phyloP scores from a whole-genome alignment of 345 rosid species.

The Carallia brachiata region DNA sequence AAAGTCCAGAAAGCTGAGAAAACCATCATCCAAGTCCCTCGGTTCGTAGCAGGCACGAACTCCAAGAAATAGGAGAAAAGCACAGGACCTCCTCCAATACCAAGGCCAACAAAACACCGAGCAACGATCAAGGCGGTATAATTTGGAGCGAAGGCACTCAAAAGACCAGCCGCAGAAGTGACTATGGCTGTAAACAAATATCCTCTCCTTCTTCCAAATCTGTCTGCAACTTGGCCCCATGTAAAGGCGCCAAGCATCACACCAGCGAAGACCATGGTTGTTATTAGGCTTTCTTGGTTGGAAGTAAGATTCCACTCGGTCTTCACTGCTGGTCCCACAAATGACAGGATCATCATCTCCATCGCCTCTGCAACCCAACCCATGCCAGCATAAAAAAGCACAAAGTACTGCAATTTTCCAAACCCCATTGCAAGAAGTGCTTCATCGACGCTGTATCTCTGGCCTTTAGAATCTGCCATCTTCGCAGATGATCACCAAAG shows the following conservation, averaged over 20 bases:
- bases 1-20: constrained; percentile 78
- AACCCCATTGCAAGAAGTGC: constrained; percentile 6
- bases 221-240: constrained; percentile 9
- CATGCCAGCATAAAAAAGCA: constrained; percentile 8
- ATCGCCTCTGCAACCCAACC: constrained; percentile 12
- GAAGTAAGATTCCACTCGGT: constrained; percentile 4
- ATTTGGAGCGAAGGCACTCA: constrained; percentile 69
- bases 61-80: constrained; percentile 80
- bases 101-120: constrained; percentile 80
- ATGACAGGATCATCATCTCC: constrained; percentile 7
- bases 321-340: constrained; percentile 5
- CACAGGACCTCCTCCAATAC: constrained; percentile 90
- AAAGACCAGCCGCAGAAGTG: constrained; percentile 67
- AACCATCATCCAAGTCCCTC: constrained; percentile 89
- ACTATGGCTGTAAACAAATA: constrained; percentile 69
- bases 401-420: neutral
- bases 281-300: constrained; percentile 7
- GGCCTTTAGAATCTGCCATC: neutral
- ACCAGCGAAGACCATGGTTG: constrained; percentile 9
- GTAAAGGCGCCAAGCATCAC: constrained; percentile 6
- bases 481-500: no score
- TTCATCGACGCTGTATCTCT: constrained; percentile 10
- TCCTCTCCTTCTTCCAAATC: constrained; percentile 48
- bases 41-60: constrained; percentile 77
- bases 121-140: constrained; percentile 51